These are phyloP conservation scores for Ilex aquifolium DNA, from an alignment of 257 asterid species.

Conservation along the genomic window DNA sequence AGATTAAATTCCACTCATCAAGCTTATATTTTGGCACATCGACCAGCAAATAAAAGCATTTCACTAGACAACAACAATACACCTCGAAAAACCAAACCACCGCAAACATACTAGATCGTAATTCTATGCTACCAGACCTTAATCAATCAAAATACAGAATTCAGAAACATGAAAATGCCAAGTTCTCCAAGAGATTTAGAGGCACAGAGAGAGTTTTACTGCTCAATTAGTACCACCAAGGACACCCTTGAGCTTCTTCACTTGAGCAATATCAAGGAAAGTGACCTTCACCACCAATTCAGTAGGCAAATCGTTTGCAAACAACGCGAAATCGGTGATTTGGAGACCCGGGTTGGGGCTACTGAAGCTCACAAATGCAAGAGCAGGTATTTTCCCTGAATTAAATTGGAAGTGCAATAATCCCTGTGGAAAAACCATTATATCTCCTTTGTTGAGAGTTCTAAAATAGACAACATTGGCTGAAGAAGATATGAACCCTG, in stretches of 20 bases:
- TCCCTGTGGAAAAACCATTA: neutral
- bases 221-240: conserved; percentile 19
- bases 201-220: neutral
- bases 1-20: too few species aligned
- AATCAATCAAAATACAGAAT: too few species aligned
- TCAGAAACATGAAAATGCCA: too few species aligned
- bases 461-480: neutral
- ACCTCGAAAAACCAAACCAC: too few species aligned
- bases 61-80: too few species aligned
- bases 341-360: neutral
- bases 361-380: neutral
- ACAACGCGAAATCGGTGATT: neutral
- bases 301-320: neutral
- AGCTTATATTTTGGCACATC: too few species aligned
- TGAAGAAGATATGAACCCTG: neutral
- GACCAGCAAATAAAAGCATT: too few species aligned
- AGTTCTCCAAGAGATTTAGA: too few species aligned
- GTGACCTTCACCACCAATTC: neutral
- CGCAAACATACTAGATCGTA: too few species aligned
- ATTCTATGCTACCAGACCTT: too few species aligned
- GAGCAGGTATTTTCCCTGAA: neutral
- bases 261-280: neutral
- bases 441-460: neutral
- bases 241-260: neutral
- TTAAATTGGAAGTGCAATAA: neutral